These are phyloP conservation scores for Coffea canephora DNA, from an alignment of 257 asterid genomes.

Conservation along the genomic window DNA sequence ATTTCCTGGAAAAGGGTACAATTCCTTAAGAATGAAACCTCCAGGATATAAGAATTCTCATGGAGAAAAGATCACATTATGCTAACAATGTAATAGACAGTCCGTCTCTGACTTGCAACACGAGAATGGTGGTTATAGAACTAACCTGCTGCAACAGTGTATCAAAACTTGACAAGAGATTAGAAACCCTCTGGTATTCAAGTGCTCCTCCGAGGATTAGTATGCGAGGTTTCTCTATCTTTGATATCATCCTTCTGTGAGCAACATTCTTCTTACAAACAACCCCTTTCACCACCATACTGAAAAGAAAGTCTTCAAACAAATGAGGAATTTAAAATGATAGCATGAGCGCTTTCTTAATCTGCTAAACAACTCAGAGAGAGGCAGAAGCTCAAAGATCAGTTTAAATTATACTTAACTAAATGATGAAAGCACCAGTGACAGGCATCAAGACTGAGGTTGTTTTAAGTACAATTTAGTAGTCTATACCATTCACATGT, in stretches of 20 bases:
- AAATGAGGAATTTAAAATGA: constrained; percentile 18
- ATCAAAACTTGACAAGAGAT: constrained; percentile 86
- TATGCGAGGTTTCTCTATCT: constrained; percentile 80
- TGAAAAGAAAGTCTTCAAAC: constrained; percentile 32
- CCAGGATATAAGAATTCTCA: not conserved
- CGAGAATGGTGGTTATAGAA: not conserved
- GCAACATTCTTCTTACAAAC: constrained; percentile 96
- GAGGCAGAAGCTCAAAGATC: not conserved
- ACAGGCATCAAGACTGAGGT: not conserved
- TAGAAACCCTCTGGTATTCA: constrained; percentile 92
- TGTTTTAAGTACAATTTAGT: not conserved
- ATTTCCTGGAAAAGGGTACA: constrained; percentile 58
- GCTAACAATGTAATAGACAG: not conserved
- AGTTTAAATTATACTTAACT: not conserved
- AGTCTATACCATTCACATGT: not conserved
- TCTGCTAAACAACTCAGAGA: not conserved
- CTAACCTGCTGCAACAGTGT: constrained; percentile 93
- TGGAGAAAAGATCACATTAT: not conserved
- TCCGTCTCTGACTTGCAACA: not conserved
- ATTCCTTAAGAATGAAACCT: constrained; percentile 23
- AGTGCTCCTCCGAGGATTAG: constrained; percentile 96
- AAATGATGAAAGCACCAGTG: not conserved
- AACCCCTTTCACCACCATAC: constrained; percentile 85
- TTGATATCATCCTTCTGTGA: constrained; percentile 89
- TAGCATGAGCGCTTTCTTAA: not conserved